Percentiles rank a stretch among this genome's conserved stretches.
These are phyloP conservation scores for Fusarium solani-melongenae DNA, from an alignment of 2,329 filamentous ascomycete species.

Conservation along the genomic window DNA sequence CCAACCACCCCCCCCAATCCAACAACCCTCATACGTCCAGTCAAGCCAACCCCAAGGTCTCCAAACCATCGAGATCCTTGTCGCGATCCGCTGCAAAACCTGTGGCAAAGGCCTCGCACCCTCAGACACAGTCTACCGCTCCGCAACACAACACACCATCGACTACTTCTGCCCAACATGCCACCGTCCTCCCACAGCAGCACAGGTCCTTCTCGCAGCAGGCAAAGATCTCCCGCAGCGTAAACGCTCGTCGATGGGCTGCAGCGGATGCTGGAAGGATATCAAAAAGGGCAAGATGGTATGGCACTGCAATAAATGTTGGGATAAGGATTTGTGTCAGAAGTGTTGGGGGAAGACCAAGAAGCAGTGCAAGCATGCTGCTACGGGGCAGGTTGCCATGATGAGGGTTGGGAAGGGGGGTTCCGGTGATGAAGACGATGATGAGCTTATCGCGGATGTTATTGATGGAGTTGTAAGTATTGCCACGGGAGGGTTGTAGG, in stretches of 20 bases:
- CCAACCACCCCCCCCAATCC: not conserved
- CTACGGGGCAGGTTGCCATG: slow-evolving; percentile 25
- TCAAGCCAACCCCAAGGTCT: not conserved
- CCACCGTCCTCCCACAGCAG: not conserved
- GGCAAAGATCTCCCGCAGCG: not conserved
- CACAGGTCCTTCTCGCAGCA: not conserved
- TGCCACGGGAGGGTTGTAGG: not conserved
- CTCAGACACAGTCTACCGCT: slow-evolving; percentile 3
- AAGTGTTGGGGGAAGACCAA: slow-evolving; percentile 27
- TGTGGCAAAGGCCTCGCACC: slow-evolving; percentile 9
- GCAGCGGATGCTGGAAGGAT: slow-evolving; percentile 18
- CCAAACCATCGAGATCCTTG: slow-evolving; percentile 8
- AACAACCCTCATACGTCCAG: not conserved
- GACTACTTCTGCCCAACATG: not conserved
- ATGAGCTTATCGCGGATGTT: slow-evolving; percentile 10
- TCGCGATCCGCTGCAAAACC: not conserved
- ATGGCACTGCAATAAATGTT: slow-evolving; percentile 36
- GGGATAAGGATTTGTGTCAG: slow-evolving; percentile 29
- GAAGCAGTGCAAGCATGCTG: slow-evolving; percentile 30
- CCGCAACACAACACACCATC: not conserved
- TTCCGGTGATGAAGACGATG: not conserved
- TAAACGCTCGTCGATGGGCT: slow-evolving; percentile 6
- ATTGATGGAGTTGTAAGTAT: not conserved
- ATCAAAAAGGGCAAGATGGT: slow-evolving; percentile 22
- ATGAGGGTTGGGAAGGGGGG: slow-evolving; percentile 20